Evolutionary conservation across 1,284 basidiomycete genomes (phyloP).

Genomic region (Mycena citricolor): DNA sequence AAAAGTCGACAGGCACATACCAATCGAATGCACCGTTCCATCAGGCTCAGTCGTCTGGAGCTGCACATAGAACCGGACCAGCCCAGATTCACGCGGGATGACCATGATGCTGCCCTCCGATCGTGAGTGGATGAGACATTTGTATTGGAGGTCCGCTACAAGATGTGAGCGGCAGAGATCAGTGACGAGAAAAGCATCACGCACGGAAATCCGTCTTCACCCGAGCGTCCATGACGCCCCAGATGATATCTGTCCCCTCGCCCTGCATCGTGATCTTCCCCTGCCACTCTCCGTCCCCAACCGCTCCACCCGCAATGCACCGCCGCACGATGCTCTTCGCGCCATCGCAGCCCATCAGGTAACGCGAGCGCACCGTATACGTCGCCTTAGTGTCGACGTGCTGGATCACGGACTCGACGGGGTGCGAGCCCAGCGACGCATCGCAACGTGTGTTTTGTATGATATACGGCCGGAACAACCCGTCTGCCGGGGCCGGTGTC

Average conservation of each 20-base stretch:
- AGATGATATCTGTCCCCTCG: conserved; percentile 20
- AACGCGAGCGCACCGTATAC: conserved; percentile 21
- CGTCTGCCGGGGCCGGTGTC: conserved; percentile 12
- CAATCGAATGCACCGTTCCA: conserved; percentile 18
- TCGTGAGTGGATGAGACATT: conserved; percentile 20
- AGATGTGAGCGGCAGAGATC: conserved; percentile 1
- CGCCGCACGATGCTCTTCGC: conserved; percentile 21
- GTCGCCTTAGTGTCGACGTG: conserved; percentile 18
- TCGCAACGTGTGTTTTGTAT: conserved; percentile 15
- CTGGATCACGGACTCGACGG: conserved; percentile 19
- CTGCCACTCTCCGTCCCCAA: conserved; percentile 2
- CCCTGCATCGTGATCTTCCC: conserved; percentile 19
- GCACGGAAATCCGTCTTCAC: background rate
- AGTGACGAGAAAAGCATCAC: background rate
- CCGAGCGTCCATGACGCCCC: conserved; percentile 22
- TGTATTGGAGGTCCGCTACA: conserved; percentile 19
- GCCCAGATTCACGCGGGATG: conserved; percentile 19
- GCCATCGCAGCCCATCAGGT: conserved; percentile 22
- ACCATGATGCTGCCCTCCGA: conserved; percentile 16
- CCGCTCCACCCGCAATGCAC: background rate
- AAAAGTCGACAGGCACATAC: conserved; percentile 2
- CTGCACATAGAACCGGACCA: conserved; percentile 23
- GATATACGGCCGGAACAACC: conserved; percentile 19
- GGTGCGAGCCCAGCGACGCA: conserved; percentile 15
- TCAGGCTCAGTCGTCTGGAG: conserved; percentile 13